Conservation (phyloP, 352 stramenopile species). For the Phytophthora constricta region DNA sequence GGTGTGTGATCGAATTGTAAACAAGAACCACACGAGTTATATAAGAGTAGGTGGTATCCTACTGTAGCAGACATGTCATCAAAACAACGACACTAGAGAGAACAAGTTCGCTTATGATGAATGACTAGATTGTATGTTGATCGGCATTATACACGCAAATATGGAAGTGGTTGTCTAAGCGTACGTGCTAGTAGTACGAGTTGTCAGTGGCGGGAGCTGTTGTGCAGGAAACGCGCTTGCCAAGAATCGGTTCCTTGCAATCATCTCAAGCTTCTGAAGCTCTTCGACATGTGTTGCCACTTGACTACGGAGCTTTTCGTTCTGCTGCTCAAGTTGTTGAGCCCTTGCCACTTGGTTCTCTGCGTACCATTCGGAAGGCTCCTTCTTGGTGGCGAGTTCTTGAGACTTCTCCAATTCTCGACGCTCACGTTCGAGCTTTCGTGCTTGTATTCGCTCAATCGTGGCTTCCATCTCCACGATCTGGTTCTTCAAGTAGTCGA, state of each 20-base stretch:
- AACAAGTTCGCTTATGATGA: no score
- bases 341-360: slow-evolving; percentile 29
- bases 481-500: slow-evolving; percentile 34
- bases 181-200: no score
- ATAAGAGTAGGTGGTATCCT: no score
- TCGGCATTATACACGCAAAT: slow-evolving; percentile 1
- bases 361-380: neutral
- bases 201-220: no score
- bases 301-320: slow-evolving; percentile 43
- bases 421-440: slow-evolving; percentile 32
- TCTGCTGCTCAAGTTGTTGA: slow-evolving; percentile 44
- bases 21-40: no score
- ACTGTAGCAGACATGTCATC: no score
- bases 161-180: no score
- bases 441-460: slow-evolving; percentile 25
- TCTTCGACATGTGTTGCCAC: slow-evolving; percentile 30
- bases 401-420: neutral
- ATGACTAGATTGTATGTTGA: slow-evolving; percentile 12
- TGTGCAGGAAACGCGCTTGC: slow-evolving; percentile 12
- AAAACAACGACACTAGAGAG: no score
- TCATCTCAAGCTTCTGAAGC: slow-evolving; percentile 35
- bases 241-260: slow-evolving; percentile 20
- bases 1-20: no score
- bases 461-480: slow-evolving; percentile 36
- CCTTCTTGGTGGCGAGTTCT: neutral